Conservation (phyloP, 805 yeast species). For the Myxozyma mucilagina region DNA sequence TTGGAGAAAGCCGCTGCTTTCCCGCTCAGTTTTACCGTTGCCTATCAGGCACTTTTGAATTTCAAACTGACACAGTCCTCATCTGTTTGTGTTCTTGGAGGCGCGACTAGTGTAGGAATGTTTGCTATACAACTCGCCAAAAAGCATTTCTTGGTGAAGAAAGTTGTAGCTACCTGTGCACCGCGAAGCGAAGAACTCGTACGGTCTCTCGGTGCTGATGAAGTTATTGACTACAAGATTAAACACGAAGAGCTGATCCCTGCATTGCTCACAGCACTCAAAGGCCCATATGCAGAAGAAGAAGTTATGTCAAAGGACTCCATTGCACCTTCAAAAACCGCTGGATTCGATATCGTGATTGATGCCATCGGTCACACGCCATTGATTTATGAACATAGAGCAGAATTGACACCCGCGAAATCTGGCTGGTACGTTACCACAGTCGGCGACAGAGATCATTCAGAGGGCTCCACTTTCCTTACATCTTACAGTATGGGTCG, state of each 20-base stretch:
- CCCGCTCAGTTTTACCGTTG: constrained; percentile 67
- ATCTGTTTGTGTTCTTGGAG: constrained; percentile 67
- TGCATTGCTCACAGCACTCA: constrained; percentile 27
- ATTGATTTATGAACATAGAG: constrained; percentile 47
- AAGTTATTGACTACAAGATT: constrained; percentile 57
- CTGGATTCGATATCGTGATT: constrained; percentile 57
- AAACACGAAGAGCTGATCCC: constrained; percentile 35
- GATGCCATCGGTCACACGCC: constrained; percentile 66
- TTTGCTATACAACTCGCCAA: constrained; percentile 59
- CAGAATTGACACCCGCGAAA: constrained; percentile 48
- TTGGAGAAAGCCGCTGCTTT: constrained; percentile 63
- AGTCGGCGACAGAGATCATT: constrained; percentile 57
- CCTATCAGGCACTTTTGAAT: constrained; percentile 46
- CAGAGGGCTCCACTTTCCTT: constrained; percentile 29
- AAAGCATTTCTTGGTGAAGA: constrained; percentile 47
- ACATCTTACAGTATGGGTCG: constrained; percentile 30
- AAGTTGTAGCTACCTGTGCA: constrained; percentile 61
- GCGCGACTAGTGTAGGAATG: constrained; percentile 68
- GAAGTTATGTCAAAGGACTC: constrained; percentile 1
- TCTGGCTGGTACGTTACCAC: constrained; percentile 56
- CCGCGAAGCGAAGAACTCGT: constrained; percentile 49
- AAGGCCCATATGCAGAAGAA: constrained; percentile 11
- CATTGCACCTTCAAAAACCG: constrained; percentile 32
- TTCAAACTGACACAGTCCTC: constrained; percentile 47
- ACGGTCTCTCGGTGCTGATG: constrained; percentile 56